Evolutionary conservation across 2,329 filamentous ascomycete genomes (phyloP).

Genomic region (Keithomyces neogunnii): DNA sequence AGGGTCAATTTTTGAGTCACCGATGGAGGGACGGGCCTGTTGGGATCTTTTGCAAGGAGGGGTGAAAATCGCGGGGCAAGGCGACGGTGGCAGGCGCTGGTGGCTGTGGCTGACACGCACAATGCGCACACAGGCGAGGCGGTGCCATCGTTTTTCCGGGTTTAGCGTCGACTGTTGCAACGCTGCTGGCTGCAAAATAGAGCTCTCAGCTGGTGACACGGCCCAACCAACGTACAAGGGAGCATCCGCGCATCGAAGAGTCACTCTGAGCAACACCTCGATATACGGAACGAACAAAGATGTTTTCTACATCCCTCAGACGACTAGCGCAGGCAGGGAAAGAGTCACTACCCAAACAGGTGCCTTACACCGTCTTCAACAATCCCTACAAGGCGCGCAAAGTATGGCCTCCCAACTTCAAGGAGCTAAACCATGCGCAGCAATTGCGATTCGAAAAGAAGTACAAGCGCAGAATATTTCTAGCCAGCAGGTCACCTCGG

Average conservation of each 20-base stretch:
- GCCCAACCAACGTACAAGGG: not conserved
- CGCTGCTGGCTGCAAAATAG: not conserved
- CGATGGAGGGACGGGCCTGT: conserved; percentile 5
- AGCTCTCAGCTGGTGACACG: not conserved
- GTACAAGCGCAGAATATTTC: conserved; percentile 60
- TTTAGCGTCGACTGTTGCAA: conserved; percentile 3
- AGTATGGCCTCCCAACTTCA: conserved; percentile 71
- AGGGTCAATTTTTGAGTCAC: conserved; percentile 20
- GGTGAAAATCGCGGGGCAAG: conserved; percentile 29
- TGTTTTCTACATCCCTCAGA: conserved; percentile 26
- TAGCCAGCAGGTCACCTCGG: conserved; percentile 51
- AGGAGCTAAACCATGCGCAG: conserved; percentile 58
- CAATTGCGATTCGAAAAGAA: conserved; percentile 73
- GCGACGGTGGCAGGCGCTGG: conserved; percentile 4
- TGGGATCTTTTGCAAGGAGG: conserved; percentile 15
- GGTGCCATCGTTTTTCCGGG: not conserved
- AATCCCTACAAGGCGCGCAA: conserved; percentile 60
- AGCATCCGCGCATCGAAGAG: not conserved
- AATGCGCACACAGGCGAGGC: too few species aligned
- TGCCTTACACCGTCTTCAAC: conserved; percentile 30
- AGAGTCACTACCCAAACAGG: conserved; percentile 16
- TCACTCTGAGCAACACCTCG: not conserved
- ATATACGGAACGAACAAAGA: conserved; percentile 7
- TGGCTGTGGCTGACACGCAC: conserved; percentile 12
- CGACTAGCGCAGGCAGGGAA: conserved; percentile 25